These are phyloP conservation scores for Chlamydomonas sp. DNA, from an alignment of 139 green algal species.

Conservation along the genomic window DNA sequence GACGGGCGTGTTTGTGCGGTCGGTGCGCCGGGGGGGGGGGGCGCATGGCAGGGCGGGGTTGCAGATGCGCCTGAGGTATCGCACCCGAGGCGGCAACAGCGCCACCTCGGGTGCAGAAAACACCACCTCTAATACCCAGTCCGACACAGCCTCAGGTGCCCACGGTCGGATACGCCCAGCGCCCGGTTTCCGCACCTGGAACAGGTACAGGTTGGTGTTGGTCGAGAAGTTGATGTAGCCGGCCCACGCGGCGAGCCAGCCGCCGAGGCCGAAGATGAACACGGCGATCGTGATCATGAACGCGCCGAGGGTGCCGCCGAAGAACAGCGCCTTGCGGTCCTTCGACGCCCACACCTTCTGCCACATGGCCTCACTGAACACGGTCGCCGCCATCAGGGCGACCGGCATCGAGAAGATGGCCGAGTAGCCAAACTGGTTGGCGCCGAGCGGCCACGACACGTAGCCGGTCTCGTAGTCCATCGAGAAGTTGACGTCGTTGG, in stretches of 20 bases:
- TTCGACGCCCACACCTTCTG: slow-evolving; percentile 45
- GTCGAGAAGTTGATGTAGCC: slow-evolving; percentile 35
- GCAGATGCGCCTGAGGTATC: not conserved
- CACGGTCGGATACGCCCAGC: not conserved
- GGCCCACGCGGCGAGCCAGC: slow-evolving; percentile 64
- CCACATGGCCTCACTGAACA: slow-evolving; percentile 17
- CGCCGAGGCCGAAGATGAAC: slow-evolving; percentile 60
- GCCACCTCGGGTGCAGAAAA: not conserved
- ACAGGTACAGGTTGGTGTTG: slow-evolving; percentile 54
- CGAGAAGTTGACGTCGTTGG: slow-evolving; percentile 21
- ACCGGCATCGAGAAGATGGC: slow-evolving; percentile 62
- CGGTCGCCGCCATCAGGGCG: slow-evolving; percentile 43
- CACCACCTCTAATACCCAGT: not conserved
- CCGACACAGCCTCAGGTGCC: not conserved
- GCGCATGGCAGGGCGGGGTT: not conserved
- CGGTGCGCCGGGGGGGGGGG: too few species aligned
- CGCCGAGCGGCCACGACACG: not conserved
- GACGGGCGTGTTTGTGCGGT: not conserved
- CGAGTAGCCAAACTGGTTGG: slow-evolving; percentile 36
- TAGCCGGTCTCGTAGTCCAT: slow-evolving; percentile 10
- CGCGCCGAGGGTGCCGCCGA: slow-evolving; percentile 29
- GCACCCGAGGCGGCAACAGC: too few species aligned
- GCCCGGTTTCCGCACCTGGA: slow-evolving; percentile 23
- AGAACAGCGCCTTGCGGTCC: slow-evolving; percentile 11
- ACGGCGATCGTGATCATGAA: slow-evolving; percentile 32